phyloP scores from a whole-genome alignment of 2,329 filamentous ascomycete species.

The Ascochyta lentis region DNA sequence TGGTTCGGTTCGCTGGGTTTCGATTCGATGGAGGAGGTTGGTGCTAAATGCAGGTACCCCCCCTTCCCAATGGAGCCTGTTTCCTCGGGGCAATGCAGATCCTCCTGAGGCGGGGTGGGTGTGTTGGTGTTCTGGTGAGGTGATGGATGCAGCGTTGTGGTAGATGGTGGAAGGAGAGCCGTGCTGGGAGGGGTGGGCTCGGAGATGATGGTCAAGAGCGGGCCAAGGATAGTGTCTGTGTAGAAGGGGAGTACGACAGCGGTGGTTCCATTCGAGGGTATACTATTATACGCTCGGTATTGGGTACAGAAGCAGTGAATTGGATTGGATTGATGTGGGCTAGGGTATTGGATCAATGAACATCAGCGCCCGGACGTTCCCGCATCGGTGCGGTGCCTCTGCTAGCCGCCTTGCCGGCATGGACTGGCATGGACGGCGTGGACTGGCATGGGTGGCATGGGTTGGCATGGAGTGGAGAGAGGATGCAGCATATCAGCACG shows the following conservation, averaged over 20 bases:
- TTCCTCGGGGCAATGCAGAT: neutral
- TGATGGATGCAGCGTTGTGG: slow-evolving; percentile 1
- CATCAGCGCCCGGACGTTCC: slow-evolving; percentile 10
- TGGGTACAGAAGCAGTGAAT: slow-evolving; percentile 10
- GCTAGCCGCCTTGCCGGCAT: slow-evolving; percentile 15
- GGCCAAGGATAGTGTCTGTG: neutral
- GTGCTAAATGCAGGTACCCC: too few relatives aligned
- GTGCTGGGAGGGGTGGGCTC: neutral
- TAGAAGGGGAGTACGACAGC: neutral
- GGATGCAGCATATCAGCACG: slow-evolving; percentile 7
- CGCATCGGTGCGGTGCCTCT: slow-evolving; percentile 6
- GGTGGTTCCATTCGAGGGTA: neutral
- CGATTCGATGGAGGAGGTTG: neutral
- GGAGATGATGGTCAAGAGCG: neutral
- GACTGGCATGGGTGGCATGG: slow-evolving; percentile 8
- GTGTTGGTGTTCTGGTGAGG: neutral
- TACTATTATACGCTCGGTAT: neutral
- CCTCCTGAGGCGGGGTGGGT: neutral
- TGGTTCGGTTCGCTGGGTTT: slow-evolving; percentile 11
- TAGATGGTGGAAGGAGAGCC: neutral
- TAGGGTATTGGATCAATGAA: slow-evolving; percentile 17
- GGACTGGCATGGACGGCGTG: slow-evolving; percentile 7
- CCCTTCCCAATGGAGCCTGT: neutral
- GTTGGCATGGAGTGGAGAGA: neutral
- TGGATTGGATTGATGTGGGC: neutral